Evolutionary conservation across 1,139 yeast genomes (phyloP).

Genomic region (Zygotorulaspora mrakii): DNA sequence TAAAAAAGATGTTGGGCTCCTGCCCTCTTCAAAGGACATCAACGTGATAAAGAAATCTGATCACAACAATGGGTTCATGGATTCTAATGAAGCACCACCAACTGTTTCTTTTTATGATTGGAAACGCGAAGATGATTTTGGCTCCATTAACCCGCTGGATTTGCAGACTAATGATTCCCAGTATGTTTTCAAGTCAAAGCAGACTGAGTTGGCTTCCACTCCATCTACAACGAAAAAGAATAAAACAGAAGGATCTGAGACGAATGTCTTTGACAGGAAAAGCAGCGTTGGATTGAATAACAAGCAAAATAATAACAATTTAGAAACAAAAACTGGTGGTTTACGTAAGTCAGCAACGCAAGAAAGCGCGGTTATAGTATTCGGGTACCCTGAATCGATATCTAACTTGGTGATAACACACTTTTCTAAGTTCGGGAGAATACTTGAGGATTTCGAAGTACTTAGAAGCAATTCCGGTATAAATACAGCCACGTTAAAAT

Average conservation of each 20-base stretch:
- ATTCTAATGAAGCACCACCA: conserved; percentile 48
- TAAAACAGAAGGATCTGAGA: conserved; percentile 7
- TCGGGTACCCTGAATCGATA: conserved; percentile 81
- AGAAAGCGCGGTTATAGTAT: conserved; percentile 72
- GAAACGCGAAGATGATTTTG: conserved; percentile 38
- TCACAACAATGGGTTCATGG: conserved; percentile 29
- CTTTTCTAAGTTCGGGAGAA: conserved; percentile 75
- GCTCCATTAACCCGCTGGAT: conserved; percentile 22
- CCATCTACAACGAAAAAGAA: conserved; percentile 5
- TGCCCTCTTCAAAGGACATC: conserved; percentile 16
- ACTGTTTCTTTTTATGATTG: conserved; percentile 54
- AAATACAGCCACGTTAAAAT: conserved; percentile 25
- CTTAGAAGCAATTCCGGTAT: conserved; percentile 34
- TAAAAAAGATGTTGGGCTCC: conserved; percentile 29
- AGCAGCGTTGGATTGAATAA: conserved; percentile 38
- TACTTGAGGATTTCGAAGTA: conserved; percentile 68
- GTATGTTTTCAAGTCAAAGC: conserved; percentile 1
- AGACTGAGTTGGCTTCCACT: conserved; percentile 3
- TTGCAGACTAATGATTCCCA: conserved; percentile 9
- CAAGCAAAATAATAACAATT: conserved; percentile 25
- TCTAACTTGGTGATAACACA: conserved; percentile 66
- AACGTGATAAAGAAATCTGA: conserved; percentile 26
- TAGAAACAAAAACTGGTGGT: conserved; percentile 23
- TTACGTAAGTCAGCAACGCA: conserved; percentile 34
- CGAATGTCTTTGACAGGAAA: conserved; percentile 43